Percentiles rank a stretch among this genome's conserved stretches.
phyloP scores from a whole-genome alignment of 1,139 yeast genomes.

The Lizanozyma gosingica region DNA sequence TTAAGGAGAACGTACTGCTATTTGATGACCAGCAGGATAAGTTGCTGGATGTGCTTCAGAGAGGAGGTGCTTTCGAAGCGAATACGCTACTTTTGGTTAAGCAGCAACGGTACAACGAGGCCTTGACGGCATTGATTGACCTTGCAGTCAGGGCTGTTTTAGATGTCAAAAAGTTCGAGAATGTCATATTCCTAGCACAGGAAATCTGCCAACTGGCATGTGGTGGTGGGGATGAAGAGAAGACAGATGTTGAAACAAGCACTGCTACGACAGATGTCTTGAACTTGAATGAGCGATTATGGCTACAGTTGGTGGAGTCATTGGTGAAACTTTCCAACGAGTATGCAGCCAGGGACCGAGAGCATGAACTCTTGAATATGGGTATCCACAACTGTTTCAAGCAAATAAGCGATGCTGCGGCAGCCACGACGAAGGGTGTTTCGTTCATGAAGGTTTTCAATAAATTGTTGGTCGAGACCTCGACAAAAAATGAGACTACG shows the following conservation, averaged over 20 bases:
- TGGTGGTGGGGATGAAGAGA: too few relatives aligned
- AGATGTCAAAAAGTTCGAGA: background rate
- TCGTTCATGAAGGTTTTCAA: conserved; percentile 45
- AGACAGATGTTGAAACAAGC: conserved; percentile 11
- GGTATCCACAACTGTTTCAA: conserved; percentile 46
- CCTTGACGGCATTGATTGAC: background rate
- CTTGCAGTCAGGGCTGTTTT: background rate
- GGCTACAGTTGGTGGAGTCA: conserved; percentile 27
- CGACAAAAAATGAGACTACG: conserved; percentile 28
- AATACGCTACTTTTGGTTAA: background rate
- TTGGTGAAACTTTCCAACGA: conserved; percentile 19
- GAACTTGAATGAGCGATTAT: conserved; percentile 24
- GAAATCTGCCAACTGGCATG: conserved; percentile 2
- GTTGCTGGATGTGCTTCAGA: background rate
- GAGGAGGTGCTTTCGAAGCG: background rate
- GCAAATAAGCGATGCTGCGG: conserved; percentile 33
- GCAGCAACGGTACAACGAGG: background rate
- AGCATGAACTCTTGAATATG: conserved; percentile 26
- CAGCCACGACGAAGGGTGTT: conserved; percentile 11
- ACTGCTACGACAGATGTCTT: conserved; percentile 14
- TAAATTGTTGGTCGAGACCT: conserved; percentile 33
- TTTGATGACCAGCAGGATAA: conserved; percentile 7
- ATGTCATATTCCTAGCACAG: background rate
- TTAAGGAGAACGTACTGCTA: conserved; percentile 10
- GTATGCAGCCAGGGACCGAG: conserved; percentile 4